Base-by-base conservation (phyloP, 441 rosid genomes). In the Theobroma grandiflorum region DNA sequence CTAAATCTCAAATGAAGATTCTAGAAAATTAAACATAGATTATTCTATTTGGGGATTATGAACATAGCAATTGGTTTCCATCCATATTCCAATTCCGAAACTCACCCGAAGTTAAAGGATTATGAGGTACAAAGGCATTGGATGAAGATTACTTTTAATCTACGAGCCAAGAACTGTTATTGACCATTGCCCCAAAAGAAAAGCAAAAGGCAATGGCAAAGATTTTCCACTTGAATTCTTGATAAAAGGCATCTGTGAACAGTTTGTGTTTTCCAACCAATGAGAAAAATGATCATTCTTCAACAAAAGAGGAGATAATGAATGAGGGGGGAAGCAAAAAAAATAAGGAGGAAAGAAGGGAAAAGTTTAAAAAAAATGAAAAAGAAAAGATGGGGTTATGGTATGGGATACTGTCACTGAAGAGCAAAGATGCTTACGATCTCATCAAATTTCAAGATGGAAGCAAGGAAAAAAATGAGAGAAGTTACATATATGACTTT, bases 51-150 rank as follows among this genome's bases (percentile, higher is more conserved):
- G 0, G 31, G 31, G 31, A 26, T 26, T 26, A 26, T 26, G 31
- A 26, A 26, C 12, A 84, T 83, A n/a, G 89, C 94, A 35, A 89
- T 93, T 26, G 88, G 98, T 15, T 86, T 91, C 49, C 97, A 89
- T 72, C 85, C 92, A 0, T 96, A 95, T 84, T 94, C 98, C 47
- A 98, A 98, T 71, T 96, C 97, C 63, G 89, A 90, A 68, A 85
- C 38, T 31, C 95, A 95, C 3, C 98, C 99, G 0, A 95, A 90
- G 80, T 95, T 89, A 62, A 98, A 98, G 6, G 99, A 96, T 80
- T 96, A 89, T 82, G 98, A 95, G 83, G 99, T 98, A 11, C 99
- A 95, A 66, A 84, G 98, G 82, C 99, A 95, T 84, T 95, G 99
- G 98, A 95, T 96, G 99, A 97, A 95, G 91, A 91, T 95, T 72